Percentiles rank a stretch among this genome's conserved stretches.
Conservation (phyloP, 2,329 filamentous ascomycete species). For the Massarina eburnea region DNA sequence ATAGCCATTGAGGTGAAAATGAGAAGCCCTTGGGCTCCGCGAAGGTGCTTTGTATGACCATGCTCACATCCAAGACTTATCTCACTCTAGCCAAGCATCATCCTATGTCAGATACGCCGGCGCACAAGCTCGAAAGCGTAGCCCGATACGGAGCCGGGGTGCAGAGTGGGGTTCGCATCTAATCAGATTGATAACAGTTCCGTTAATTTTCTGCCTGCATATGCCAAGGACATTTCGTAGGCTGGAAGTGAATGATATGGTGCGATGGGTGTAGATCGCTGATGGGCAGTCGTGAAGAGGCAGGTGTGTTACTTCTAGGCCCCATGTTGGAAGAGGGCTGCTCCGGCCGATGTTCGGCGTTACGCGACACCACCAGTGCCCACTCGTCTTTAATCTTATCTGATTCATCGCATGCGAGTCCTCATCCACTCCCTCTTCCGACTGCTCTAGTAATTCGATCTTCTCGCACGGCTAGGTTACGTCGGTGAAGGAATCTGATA, state of each 20-base stretch:
- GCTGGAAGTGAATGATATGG: not conserved
- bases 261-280: not conserved
- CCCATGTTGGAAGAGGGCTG: too few relatives aligned
- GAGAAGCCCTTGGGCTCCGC: not conserved
- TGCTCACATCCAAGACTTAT: too few relatives aligned
- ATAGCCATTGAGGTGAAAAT: slow-evolving; percentile 4
- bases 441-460: not conserved
- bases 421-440: not conserved
- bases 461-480: not conserved
- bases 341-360: slow-evolving; percentile 8
- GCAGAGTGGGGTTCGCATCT: not conserved
- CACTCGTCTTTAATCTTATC: slow-evolving; percentile 8
- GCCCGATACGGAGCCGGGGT: too few relatives aligned
- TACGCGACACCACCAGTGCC: too few relatives aligned
- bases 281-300: not conserved
- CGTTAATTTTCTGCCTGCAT: not conserved
- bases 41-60: not conserved
- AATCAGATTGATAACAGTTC: slow-evolving; percentile 9
- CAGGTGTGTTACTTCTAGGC: slow-evolving; percentile 1
- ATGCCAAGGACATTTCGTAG: not conserved
- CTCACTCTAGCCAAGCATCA: not conserved
- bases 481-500: not conserved
- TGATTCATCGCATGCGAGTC: slow-evolving; percentile 3
- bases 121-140: not conserved
- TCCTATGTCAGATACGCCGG: not conserved